A percentile compares a stretch with the other conserved stretches of the same genome.
phyloP scores from a whole-genome alignment of 306 rosid genomes.

The Quercus variabilis region DNA sequence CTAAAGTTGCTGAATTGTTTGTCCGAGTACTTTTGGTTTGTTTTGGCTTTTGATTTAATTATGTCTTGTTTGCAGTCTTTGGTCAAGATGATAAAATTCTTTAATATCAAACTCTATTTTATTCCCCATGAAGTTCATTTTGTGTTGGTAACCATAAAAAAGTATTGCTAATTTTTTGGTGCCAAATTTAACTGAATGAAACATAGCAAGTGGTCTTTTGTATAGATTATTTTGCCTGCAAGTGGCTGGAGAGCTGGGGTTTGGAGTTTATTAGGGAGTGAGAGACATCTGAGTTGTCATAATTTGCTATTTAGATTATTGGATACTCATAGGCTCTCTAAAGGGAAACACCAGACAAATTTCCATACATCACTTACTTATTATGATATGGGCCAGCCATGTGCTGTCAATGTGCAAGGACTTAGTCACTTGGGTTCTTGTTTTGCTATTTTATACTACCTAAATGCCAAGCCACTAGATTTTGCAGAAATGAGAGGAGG shows the following conservation, averaged over 20 bases:
- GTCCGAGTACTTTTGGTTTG: constrained; percentile 20
- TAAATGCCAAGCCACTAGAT: neutral
- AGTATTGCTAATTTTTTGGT: neutral
- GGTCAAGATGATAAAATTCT: neutral
- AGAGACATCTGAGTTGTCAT: neutral
- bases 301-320: neutral
- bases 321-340: neutral
- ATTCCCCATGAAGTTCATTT: no score
- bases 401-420: neutral
- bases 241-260: constrained; percentile 40
- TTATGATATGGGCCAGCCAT: neutral
- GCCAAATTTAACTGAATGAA: constrained; percentile 37
- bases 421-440: neutral
- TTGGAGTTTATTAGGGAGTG: constrained; percentile 37
- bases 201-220: constrained; percentile 34
- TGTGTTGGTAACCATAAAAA: no score
- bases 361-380: neutral
- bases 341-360: neutral
- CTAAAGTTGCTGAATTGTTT: constrained; percentile 5
- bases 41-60: neutral
- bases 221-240: constrained; percentile 31
- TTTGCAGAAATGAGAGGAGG: neutral
- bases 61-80: neutral
- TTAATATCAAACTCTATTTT: neutral
- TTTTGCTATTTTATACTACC: neutral